phyloP scores from a whole-genome alignment of 2,329 filamentous ascomycete species.

The Dactylonectria macrodidyma region DNA sequence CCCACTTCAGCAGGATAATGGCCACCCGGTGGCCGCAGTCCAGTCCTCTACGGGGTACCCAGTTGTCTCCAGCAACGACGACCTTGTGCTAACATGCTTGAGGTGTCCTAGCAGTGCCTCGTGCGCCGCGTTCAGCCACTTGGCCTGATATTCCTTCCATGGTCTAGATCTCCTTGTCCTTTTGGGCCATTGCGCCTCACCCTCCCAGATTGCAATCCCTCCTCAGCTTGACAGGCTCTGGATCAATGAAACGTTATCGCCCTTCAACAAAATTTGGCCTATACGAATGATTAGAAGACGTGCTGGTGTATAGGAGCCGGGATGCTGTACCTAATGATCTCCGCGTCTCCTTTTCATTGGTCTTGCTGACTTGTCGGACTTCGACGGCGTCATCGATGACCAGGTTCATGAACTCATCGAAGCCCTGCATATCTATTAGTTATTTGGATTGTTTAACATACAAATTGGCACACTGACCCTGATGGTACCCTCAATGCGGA shows the following conservation, averaged over 20 bases:
- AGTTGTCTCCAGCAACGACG: slow-evolving; percentile 18
- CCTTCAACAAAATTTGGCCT: slow-evolving; percentile 91
- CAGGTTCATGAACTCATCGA: slow-evolving; percentile 99
- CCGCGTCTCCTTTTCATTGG: slow-evolving; percentile 81
- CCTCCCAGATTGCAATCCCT: slow-evolving; percentile 11
- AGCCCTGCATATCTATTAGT: slow-evolving; percentile 74
- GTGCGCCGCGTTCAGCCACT: slow-evolving; percentile 21
- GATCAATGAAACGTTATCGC: slow-evolving; percentile 89
- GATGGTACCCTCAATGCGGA: slow-evolving; percentile 97
- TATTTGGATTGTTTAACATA: background rate
- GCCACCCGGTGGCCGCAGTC: slow-evolving; percentile 11
- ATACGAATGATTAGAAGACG: slow-evolving; percentile 44
- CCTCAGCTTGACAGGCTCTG: slow-evolving; percentile 63
- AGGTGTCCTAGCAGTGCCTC: slow-evolving; percentile 19
- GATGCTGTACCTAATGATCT: slow-evolving; percentile 78
- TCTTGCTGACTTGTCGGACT: slow-evolving; percentile 88
- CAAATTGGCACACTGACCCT: slow-evolving; percentile 72
- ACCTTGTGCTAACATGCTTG: slow-evolving; percentile 24
- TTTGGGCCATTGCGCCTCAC: slow-evolving; percentile 24
- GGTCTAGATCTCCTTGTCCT: slow-evolving; percentile 17
- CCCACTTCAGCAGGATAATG: slow-evolving; percentile 12
- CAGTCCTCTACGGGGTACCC: slow-evolving; percentile 10
- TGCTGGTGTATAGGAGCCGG: background rate
- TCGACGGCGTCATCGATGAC: slow-evolving; percentile 97
- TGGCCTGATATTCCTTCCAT: slow-evolving; percentile 21